A percentile compares a stretch with the other conserved stretches of the same genome.
These are phyloP conservation scores for Thalassiosira exigua DNA, from an alignment of 352 stramenopile species.

Conservation along the genomic window DNA sequence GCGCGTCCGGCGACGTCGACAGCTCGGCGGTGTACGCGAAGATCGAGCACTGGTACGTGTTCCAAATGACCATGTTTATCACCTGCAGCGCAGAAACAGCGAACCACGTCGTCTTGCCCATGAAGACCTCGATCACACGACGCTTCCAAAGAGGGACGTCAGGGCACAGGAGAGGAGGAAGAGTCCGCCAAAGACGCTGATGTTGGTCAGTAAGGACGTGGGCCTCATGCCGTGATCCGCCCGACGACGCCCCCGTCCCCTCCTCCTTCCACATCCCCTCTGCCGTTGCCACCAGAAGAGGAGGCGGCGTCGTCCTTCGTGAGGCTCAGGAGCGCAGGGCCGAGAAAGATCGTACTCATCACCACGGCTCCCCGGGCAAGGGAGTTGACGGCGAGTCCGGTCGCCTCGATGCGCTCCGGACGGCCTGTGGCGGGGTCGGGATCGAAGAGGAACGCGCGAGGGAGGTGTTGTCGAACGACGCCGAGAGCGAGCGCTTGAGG, in stretches of 20 bases:
- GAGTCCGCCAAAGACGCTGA: slow-evolving; percentile 61
- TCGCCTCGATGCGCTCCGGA: too few relatives aligned
- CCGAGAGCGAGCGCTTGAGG: too few relatives aligned
- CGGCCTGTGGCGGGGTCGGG: too few relatives aligned
- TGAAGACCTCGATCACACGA: slow-evolving; percentile 74
- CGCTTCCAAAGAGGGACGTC: slow-evolving; percentile 71
- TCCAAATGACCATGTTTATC: slow-evolving; percentile 64
- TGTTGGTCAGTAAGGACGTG: slow-evolving; percentile 74
- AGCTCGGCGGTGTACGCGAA: slow-evolving; percentile 83
- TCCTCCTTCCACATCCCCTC: slow-evolving; percentile 28
- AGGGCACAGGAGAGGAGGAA: slow-evolving; percentile 45
- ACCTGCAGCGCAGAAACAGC: slow-evolving; percentile 70
- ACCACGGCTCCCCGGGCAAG: slow-evolving; percentile 26
- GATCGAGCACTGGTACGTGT: slow-evolving; percentile 56
- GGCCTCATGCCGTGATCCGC: slow-evolving; percentile 73
- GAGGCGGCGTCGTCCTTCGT: slow-evolving; percentile 49
- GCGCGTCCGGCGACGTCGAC: slow-evolving; percentile 40
- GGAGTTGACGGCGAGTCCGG: slow-evolving; percentile 34
- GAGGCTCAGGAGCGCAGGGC: slow-evolving; percentile 67
- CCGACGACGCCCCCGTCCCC: slow-evolving; percentile 23
- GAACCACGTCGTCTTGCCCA: slow-evolving; percentile 70
- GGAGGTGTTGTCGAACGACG: slow-evolving; percentile 1
- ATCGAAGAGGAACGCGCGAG: slow-evolving; percentile 8
- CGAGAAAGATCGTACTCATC: slow-evolving; percentile 70
- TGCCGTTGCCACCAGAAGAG: slow-evolving; percentile 26